Conservation (phyloP, 345 rosid species). For the Theobroma cacao region DNA sequence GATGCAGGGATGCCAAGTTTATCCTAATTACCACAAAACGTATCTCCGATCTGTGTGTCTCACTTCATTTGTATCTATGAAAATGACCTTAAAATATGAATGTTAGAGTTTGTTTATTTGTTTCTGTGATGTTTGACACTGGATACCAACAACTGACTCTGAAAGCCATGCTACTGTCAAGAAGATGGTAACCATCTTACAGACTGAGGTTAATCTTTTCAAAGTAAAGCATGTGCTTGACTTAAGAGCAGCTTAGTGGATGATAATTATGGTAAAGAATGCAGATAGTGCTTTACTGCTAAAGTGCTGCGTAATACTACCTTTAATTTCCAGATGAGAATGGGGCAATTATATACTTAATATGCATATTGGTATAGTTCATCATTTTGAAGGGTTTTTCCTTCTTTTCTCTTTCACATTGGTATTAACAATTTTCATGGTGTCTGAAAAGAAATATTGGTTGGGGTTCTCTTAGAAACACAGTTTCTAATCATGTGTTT, state of each 20-base stretch:
- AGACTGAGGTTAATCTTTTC: not conserved
- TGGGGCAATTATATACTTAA: not conserved
- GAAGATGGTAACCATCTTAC: not conserved
- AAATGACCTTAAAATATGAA: not conserved
- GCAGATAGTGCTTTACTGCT: not conserved
- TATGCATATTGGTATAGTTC: not conserved
- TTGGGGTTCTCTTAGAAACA: constrained; percentile 18
- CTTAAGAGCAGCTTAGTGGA: not conserved
- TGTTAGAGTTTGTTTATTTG: not conserved
- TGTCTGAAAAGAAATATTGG: constrained; percentile 5
- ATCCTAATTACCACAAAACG: not conserved
- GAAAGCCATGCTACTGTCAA: not conserved
- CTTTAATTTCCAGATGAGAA: not conserved
- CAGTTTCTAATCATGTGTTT: constrained; percentile 33
- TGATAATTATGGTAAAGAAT: not conserved
- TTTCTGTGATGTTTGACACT: not conserved
- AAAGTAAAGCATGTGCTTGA: not conserved
- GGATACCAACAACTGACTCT: not conserved
- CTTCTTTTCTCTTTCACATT: not conserved
- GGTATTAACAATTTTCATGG: not conserved
- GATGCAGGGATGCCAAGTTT: not conserved
- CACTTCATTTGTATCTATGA: not conserved
- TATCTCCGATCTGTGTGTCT: not conserved
- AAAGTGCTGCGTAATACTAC: not conserved
- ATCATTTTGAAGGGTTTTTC: not conserved